phyloP scores from a whole-genome alignment of 1,139 yeast species.

The Scheffersomyces stambukii region DNA sequence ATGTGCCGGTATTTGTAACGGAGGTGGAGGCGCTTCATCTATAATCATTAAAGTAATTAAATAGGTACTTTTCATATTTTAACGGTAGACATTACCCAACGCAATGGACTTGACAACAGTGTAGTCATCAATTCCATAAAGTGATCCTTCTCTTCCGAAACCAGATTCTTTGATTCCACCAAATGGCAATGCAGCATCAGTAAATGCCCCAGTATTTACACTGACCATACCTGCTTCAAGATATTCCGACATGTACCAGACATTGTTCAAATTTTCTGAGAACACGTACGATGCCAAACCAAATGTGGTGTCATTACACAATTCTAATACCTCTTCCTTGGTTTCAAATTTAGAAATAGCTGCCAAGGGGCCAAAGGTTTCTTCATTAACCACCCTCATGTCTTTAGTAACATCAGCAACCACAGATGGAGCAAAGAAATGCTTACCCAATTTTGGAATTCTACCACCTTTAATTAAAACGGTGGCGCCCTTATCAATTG shows the following conservation, averaged over 20 bases:
- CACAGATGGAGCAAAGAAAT: constrained; percentile 40
- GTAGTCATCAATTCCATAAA: constrained; percentile 44
- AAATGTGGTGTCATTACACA: constrained; percentile 37
- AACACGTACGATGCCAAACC: constrained; percentile 46
- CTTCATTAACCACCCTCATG: constrained; percentile 38
- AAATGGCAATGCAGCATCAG: constrained; percentile 47
- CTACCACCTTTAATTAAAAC: constrained; percentile 38
- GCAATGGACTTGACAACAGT: constrained; percentile 37
- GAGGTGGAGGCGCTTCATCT: constrained; percentile 95
- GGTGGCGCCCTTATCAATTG: constrained; percentile 38
- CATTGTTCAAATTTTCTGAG: constrained; percentile 45
- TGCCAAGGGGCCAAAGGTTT: constrained; percentile 47
- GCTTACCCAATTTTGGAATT: constrained; percentile 34
- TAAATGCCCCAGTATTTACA: constrained; percentile 42
- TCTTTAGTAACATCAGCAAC: constrained; percentile 36
- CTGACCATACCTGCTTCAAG: constrained; percentile 46
- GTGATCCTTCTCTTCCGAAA: constrained; percentile 49
- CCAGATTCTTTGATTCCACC: constrained; percentile 50
- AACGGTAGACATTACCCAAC: constrained; percentile 32
- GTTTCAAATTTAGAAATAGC: constrained; percentile 38
- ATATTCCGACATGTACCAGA: constrained; percentile 46
- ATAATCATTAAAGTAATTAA: constrained; percentile 24
- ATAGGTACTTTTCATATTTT: constrained; percentile 2
- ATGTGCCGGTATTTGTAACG: constrained; percentile 94
- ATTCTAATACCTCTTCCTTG: constrained; percentile 34